A percentile compares a stretch with the other conserved stretches of the same genome.
Conservation (phyloP, 345 rosid species). For the Eutrema heterophyllum region DNA sequence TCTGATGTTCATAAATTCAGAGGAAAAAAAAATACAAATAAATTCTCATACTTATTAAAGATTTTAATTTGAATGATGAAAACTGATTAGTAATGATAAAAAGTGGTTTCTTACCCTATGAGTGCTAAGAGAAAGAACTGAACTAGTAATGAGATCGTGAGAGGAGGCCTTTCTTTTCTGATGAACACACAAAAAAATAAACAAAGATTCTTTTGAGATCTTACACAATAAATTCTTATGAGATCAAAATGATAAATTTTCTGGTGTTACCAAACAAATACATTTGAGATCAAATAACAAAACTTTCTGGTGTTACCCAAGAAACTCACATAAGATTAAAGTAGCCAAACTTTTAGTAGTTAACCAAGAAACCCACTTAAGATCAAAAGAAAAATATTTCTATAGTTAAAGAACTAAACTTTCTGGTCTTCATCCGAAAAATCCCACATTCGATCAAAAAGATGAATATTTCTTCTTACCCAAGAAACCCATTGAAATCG, state of each 20-base stretch:
- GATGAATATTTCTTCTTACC: background rate
- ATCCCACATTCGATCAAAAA: background rate
- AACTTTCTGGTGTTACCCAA: background rate
- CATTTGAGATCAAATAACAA: background rate
- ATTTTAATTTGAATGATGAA: background rate
- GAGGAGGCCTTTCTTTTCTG: constrained; percentile 75
- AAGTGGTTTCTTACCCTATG: constrained; percentile 44
- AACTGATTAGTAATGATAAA: background rate
- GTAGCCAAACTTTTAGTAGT: background rate
- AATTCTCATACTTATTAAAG: background rate
- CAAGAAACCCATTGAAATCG: background rate
- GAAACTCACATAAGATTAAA: background rate
- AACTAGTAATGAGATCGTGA: constrained; percentile 46
- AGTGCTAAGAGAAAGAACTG: constrained; percentile 70
- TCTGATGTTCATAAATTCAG: constrained; percentile 32
- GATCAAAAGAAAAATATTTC: background rate
- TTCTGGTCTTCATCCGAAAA: background rate
- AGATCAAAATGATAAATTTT: background rate
- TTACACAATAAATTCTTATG: background rate
- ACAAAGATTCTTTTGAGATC: background rate
- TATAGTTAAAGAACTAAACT: too few species aligned
- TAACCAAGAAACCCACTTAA: background rate
- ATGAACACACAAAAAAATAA: background rate
- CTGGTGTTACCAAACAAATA: background rate
- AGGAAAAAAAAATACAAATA: background rate